phyloP scores from a whole-genome alignment of 768 basidiomycete species.

The Termitomyces sp. region DNA sequence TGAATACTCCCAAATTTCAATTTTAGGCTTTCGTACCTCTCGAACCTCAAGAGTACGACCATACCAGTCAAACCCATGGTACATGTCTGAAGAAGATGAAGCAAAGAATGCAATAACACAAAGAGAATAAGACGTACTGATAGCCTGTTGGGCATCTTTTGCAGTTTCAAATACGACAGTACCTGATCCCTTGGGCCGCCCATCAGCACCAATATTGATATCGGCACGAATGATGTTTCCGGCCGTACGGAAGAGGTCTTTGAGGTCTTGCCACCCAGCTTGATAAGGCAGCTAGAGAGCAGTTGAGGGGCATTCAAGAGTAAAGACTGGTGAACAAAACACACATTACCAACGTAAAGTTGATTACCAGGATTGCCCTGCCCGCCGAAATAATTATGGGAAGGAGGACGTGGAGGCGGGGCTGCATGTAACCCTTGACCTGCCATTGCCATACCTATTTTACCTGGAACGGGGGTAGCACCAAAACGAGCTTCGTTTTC shows the following conservation, averaged over 20 bases:
- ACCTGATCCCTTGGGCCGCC: conserved; percentile 93
- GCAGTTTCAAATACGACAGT: conserved; percentile 92
- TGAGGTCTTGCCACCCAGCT: conserved; percentile 98
- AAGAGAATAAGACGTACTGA: conserved; percentile 53
- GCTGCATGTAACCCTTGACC: conserved; percentile 78
- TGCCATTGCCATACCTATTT: conserved; percentile 94
- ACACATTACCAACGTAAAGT: conserved; percentile 87
- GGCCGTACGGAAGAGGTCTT: conserved; percentile 93
- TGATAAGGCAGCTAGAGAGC: conserved; percentile 77
- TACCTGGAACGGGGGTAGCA: conserved; percentile 90
- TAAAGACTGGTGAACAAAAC: background rate
- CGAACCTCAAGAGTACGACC: conserved; percentile 93
- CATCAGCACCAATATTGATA: conserved; percentile 90
- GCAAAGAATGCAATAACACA: background rate
- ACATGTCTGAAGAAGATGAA: conserved; percentile 62
- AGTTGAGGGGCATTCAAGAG: background rate
- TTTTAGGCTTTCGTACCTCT: conserved; percentile 50
- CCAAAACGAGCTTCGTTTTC: conserved; percentile 96
- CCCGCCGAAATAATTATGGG: conserved; percentile 66
- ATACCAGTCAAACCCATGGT: conserved; percentile 97
- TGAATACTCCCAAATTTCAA: background rate
- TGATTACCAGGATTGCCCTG: conserved; percentile 79
- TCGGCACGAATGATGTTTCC: conserved; percentile 95
- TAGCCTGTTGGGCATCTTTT: conserved; percentile 88
- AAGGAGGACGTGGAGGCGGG: conserved; percentile 79